Evolutionary conservation across 352 stramenopile genomes (phyloP).

Genomic region (Blastocystis sp.): DNA sequence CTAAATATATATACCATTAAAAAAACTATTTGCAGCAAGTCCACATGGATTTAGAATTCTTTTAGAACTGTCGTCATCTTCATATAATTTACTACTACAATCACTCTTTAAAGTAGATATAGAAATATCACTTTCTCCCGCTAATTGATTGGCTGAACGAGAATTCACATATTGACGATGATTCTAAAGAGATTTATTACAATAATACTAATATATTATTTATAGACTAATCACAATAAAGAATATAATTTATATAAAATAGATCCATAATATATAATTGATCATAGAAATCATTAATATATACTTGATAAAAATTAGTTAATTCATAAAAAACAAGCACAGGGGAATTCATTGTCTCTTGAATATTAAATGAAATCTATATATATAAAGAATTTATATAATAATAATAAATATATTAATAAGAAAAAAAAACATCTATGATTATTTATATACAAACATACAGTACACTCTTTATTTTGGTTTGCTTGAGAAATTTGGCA

Average conservation of each 20-base stretch:
- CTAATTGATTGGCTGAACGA: constrained; percentile 60
- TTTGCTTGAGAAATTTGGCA: constrained; percentile 51
- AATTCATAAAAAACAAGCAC: constrained; percentile 69
- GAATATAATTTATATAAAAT: no score
- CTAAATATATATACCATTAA: constrained; percentile 58
- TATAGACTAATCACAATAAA: no score
- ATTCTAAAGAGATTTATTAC: no score
- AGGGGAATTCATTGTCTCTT: constrained; percentile 63
- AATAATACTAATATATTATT: no score
- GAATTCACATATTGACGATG: constrained; percentile 65
- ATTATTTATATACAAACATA: no score
- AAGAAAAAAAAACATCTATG: neutral
- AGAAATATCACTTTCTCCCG: constrained; percentile 50
- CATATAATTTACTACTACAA: constrained; percentile 30
- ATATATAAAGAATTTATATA: no score
- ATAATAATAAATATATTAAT: constrained; percentile 44
- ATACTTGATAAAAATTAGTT: constrained; percentile 64
- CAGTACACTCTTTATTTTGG: constrained; percentile 49
- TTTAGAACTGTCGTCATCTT: no score
- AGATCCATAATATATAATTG: no score
- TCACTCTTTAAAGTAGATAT: constrained; percentile 2
- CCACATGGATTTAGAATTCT: constrained; percentile 57
- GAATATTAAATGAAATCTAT: constrained; percentile 59
- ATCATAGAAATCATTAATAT: neutral
- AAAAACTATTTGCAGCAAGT: constrained; percentile 63